Evolutionary conservation across 2,329 filamentous ascomycete genomes (phyloP), one percentile per base, ranked within the genome.

Genomic region (Lasiodiplodia citricola): DNA sequence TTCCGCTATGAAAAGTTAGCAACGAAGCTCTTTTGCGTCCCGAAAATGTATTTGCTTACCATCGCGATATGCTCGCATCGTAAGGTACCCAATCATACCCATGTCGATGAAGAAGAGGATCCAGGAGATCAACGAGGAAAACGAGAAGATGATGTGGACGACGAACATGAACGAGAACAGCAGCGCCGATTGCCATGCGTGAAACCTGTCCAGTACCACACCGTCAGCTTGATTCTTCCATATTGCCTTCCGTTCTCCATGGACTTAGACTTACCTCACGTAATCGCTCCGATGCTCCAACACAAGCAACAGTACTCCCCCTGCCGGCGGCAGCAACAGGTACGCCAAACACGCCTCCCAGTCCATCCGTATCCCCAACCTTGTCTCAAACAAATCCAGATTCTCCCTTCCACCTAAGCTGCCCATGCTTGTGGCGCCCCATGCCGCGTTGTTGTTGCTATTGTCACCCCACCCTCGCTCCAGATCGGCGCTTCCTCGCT

Each of bases 201-300:
- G 96, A 74, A 98, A 98, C 71, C 92, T 95, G 73, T 67, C 7
- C 6, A 14, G 44, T 31, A 38, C 8, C 31, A 47, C 16, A 18
- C 54, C 11, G 44, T 47, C 63, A 74, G 66, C 21, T 35, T 35
- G 6, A 10, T 35, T 35, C 31, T 35, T 35, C 31, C 31, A 10
- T 10, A 7, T 35, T 35, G 37, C 67, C 73, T 62, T 71, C 31
- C 54, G 37, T 58, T 47, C 57, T 25, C 10, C 51, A 25, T 13
- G 10, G 21, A 7, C n/a, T 51, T 13, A 13, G 69, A 70, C 87
- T 69, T 81, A 95, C 92, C 96, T 88, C 68, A 99, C 96, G 80
- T 97, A 99, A 82, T 99, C 96, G 77, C 94, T 97, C 84, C 97
- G 96, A 77, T 94, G 89, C 85, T 99, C 96, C 71, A 95, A 79